Conservation (phyloP, 768 basidiomycete genomes). For the Lactarius vividus region DNA sequence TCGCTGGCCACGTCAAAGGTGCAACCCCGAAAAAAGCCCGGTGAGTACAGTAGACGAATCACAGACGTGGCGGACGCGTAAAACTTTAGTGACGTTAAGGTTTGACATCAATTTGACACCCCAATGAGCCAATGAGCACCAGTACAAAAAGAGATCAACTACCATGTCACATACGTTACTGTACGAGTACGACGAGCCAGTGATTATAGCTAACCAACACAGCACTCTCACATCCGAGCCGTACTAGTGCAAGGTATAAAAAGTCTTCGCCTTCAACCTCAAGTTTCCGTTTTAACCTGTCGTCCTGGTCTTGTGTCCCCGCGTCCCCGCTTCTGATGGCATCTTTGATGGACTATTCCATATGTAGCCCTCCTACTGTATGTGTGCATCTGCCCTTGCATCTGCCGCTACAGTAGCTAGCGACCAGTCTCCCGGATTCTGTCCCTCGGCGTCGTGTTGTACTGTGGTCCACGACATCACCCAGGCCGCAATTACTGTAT, state of each 20-base stretch:
- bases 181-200: background rate
- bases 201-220: background rate
- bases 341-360: background rate
- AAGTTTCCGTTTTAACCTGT: background rate
- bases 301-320: background rate
- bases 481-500: no score
- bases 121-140: no score
- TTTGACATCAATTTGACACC: background rate
- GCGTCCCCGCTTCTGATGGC: background rate
- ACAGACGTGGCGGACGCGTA: background rate
- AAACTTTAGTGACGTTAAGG: background rate
- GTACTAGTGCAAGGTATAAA: background rate
- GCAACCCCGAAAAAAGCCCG: background rate
- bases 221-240: no score
- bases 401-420: no score
- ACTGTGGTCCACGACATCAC: no score
- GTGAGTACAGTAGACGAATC: background rate
- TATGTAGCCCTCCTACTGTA: no score
- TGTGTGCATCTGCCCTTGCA: no score
- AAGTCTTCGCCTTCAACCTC: background rate
- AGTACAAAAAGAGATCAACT: background rate
- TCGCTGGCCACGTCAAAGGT: background rate
- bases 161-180: background rate
- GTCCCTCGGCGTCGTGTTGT: no score
- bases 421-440: background rate